These are phyloP conservation scores for Heterobasidion parviporum DNA, from an alignment of 1,284 basidiomycete genomes.

Conservation along the genomic window DNA sequence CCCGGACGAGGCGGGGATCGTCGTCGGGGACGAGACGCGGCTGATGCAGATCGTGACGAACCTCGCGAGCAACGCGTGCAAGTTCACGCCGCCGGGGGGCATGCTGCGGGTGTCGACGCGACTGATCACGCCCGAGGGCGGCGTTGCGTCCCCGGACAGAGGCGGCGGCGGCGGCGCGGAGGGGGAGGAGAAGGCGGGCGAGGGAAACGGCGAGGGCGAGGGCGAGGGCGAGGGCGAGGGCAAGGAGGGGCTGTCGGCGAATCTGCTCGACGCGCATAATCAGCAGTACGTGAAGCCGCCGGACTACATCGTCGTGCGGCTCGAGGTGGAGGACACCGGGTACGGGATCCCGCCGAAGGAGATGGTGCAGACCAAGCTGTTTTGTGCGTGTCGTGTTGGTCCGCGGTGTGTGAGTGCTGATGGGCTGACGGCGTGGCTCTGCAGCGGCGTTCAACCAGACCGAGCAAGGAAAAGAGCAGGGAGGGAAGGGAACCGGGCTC, in stretches of 20 bases:
- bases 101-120: conserved; percentile 52
- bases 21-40: conserved; percentile 75
- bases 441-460: conserved; percentile 72
- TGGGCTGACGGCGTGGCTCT: not conserved
- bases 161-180: not conserved
- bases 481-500: conserved; percentile 85
- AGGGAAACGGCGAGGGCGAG: conserved; percentile 2
- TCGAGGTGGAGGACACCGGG: conserved; percentile 79
- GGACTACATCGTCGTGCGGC: conserved; percentile 66
- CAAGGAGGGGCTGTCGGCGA: conserved; percentile 27
- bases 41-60: conserved; percentile 76
- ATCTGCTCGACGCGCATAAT: conserved; percentile 44
- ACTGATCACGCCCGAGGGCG: conserved; percentile 37
- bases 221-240: not conserved
- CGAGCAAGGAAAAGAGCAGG: conserved; percentile 75
- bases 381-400: conserved; percentile 41
- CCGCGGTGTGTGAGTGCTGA: not conserved
- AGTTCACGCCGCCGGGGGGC: conserved; percentile 74
- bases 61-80: conserved; percentile 69
- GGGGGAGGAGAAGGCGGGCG: not conserved
- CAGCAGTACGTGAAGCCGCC: conserved; percentile 27
- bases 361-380: conserved; percentile 67
- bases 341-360: conserved; percentile 67
- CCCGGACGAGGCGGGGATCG: conserved; percentile 51
- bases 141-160: not conserved